Conservation (phyloP, 805 yeast genomes). For the Wickerhamiella bombiphila region DNA sequence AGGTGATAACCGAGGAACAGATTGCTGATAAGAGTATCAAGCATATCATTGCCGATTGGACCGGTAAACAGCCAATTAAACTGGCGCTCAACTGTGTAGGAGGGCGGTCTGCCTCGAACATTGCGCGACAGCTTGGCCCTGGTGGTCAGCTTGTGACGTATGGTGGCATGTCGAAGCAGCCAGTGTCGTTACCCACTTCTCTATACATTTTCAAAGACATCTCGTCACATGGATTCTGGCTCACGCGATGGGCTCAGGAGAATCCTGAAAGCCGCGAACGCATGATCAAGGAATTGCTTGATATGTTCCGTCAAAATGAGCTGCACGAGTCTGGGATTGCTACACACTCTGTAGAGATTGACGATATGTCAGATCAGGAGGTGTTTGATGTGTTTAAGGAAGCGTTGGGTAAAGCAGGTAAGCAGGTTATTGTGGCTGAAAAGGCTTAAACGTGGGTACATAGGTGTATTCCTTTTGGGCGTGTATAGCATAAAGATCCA, state of each 20-base stretch:
- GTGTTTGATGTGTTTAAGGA: constrained; percentile 29
- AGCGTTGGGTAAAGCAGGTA: constrained; percentile 27
- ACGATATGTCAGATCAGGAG: constrained; percentile 28
- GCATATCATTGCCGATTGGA: constrained; percentile 34
- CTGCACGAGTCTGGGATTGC: constrained; percentile 36
- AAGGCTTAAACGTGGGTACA: too few species aligned
- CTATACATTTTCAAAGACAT: constrained; percentile 80
- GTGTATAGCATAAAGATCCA: too few species aligned
- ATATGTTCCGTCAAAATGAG: constrained; percentile 44
- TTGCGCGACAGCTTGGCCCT: constrained; percentile 65
- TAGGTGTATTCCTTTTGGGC: too few species aligned
- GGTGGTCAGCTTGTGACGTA: constrained; percentile 77
- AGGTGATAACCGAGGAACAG: constrained; percentile 81
- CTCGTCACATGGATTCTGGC: constrained; percentile 85
- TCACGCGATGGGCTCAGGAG: constrained; percentile 35
- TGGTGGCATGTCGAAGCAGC: constrained; percentile 96
- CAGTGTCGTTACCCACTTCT: constrained; percentile 81
- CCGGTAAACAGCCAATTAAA: constrained; percentile 37
- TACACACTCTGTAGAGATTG: constrained; percentile 20
- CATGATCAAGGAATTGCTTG: constrained; percentile 40
- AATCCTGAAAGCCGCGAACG: constrained; percentile 46
- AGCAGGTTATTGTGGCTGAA: constrained; percentile 17
- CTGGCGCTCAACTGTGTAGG: constrained; percentile 89
- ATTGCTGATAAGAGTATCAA: constrained; percentile 55
- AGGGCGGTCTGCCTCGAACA: constrained; percentile 66